phyloP scores from a whole-genome alignment of 1,284 basidiomycete genomes.

The Trichosporon ovoides region DNA sequence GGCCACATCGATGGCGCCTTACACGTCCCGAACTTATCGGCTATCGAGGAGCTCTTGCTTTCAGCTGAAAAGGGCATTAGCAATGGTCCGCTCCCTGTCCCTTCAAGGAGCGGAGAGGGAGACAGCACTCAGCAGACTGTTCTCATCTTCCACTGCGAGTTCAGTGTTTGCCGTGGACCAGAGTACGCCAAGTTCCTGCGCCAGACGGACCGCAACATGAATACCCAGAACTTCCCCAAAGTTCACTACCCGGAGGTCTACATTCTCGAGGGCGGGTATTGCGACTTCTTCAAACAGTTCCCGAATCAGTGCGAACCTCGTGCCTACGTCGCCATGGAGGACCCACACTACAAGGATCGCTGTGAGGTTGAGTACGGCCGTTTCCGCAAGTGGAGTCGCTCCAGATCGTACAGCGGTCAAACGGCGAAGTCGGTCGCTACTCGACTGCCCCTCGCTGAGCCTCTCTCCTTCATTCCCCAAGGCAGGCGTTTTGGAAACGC shows the following conservation, averaged over 20 bases:
- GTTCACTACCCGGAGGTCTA: slow-evolving; percentile 97
- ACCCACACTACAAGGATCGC: slow-evolving; percentile 71
- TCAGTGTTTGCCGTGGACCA: slow-evolving; percentile 88
- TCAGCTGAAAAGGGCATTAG: slow-evolving; percentile 52
- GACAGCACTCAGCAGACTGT: slow-evolving; percentile 64
- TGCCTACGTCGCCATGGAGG: slow-evolving; percentile 90
- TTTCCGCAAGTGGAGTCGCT: slow-evolving; percentile 82
- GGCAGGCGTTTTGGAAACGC: slow-evolving; percentile 19
- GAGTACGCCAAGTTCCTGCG: slow-evolving; percentile 92
- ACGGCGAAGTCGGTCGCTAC: slow-evolving; percentile 18
- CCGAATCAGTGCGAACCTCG: slow-evolving; percentile 67
- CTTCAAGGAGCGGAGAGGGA: slow-evolving; percentile 72
- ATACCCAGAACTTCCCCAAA: slow-evolving; percentile 81
- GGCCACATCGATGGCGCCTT: slow-evolving; percentile 89
- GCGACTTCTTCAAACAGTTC: slow-evolving; percentile 69
- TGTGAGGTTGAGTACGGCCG: slow-evolving; percentile 81
- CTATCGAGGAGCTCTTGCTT: slow-evolving; percentile 76
- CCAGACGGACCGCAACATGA: slow-evolving; percentile 79
- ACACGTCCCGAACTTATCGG: slow-evolving; percentile 80
- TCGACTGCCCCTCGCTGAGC: slow-evolving; percentile 12
- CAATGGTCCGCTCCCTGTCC: slow-evolving; percentile 57
- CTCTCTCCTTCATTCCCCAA: not conserved
- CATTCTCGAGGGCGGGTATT: slow-evolving; percentile 93
- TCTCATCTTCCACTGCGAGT: slow-evolving; percentile 97
- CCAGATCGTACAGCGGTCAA: slow-evolving; percentile 82